Percentiles rank a stretch among this genome's conserved stretches.
These are phyloP conservation scores for Bifiguratus adelaidae DNA, from an alignment of 192 early-diverging fungal species.

Conservation along the genomic window DNA sequence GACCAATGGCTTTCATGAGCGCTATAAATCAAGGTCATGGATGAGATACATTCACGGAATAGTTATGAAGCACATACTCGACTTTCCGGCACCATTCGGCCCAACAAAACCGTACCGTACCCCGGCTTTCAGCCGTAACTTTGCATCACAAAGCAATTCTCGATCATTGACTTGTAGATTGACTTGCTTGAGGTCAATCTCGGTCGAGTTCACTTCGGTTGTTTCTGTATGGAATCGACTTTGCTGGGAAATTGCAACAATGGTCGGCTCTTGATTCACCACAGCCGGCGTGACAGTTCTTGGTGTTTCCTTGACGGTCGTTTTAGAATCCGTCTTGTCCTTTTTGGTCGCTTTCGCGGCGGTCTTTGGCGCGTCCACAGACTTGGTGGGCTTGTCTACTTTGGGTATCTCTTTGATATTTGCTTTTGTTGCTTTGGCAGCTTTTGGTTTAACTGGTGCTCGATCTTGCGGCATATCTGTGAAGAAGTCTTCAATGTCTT, in stretches of 20 bases:
- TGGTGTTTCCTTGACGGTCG: constrained; percentile 5
- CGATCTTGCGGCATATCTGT: not conserved
- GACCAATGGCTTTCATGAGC: constrained; percentile 49
- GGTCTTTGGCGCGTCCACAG: constrained; percentile 10
- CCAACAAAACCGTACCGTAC: constrained; percentile 72
- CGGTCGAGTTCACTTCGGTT: constrained; percentile 63
- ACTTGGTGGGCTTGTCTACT: constrained; percentile 6
- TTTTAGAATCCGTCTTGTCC: not conserved
- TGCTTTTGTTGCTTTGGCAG: not conserved
- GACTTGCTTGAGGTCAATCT: constrained; percentile 69
- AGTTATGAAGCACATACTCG: constrained; percentile 16
- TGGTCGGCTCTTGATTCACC: constrained; percentile 18
- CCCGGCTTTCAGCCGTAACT: constrained; percentile 65
- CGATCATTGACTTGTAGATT: constrained; percentile 60
- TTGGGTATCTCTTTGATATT: not conserved
- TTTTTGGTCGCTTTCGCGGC: constrained; percentile 7
- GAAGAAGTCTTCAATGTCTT: constrained; percentile 26
- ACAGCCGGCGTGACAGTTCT: not conserved
- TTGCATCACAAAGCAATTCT: constrained; percentile 64
- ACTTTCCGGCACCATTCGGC: constrained; percentile 73
- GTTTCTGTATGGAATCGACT: constrained; percentile 83
- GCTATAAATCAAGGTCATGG: constrained; percentile 6
- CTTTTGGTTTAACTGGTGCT: not conserved
- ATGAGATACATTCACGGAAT: not conserved
- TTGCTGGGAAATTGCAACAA: constrained; percentile 65